A percentile compares a stretch with the other conserved stretches of the same genome.
Conservation (phyloP, 2,329 filamentous ascomycete genomes). For the Trichophyton simii region DNA sequence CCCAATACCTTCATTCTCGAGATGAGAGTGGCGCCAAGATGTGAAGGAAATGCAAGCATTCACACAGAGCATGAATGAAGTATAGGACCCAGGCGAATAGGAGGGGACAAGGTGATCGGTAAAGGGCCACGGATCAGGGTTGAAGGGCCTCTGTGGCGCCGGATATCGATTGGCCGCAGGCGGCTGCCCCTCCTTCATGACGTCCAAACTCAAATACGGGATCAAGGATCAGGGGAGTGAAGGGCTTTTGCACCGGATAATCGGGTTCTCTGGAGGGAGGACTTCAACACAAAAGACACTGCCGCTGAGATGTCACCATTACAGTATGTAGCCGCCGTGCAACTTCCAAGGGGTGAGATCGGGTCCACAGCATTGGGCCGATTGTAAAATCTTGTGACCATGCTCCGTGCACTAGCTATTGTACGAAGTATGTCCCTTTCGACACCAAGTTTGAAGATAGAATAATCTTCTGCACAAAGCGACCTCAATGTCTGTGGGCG, state of each 20-base stretch:
- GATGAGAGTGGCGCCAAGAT: background rate
- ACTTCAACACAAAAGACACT: background rate
- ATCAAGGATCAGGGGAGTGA: background rate
- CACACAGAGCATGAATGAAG: background rate
- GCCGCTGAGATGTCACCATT: background rate
- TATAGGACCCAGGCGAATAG: background rate
- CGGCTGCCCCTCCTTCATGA: background rate
- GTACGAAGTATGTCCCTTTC: background rate
- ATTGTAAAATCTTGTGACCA: background rate
- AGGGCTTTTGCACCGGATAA: background rate
- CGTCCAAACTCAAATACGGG: background rate
- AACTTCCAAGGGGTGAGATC: background rate
- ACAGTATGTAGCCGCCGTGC: background rate
- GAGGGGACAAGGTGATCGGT: background rate
- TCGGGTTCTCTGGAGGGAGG: background rate
- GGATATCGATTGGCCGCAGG: conserved; percentile 3
- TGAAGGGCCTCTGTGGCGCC: background rate
- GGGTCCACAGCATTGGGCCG: background rate
- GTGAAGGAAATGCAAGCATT: background rate
- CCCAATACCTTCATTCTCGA: background rate
- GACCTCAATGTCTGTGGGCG: background rate
- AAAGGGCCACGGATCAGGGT: background rate
- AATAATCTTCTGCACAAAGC: background rate
- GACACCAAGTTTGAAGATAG: background rate
- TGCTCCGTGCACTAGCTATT: background rate